Base-by-base conservation (phyloP, 1,284 basidiomycete genomes). In the Pseudomicrostroma phylloplanum region DNA sequence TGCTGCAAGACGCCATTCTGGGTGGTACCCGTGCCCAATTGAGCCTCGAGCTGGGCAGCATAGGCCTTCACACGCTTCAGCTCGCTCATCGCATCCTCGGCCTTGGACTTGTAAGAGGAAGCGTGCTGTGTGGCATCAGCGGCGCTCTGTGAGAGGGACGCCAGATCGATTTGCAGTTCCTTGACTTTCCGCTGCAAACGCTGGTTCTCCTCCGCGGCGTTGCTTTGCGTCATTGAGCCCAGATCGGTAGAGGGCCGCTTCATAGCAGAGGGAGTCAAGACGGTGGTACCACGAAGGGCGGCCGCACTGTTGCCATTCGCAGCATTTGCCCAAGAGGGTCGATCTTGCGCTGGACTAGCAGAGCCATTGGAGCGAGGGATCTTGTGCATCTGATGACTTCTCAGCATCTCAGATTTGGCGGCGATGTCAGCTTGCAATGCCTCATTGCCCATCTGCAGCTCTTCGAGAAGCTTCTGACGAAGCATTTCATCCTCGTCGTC, bases 381-480 rank as follows among this genome's bases (percentile, higher is more conserved):
- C 9, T 36, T 36, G 30, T 36, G 30, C 30, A 36, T 36, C 9
- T 36, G 30, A 59, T 74, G 72, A 9, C 61, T 57, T 19, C 72
- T 65, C 21, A 79, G 55, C 53, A 71, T 48, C 36, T 71, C 73
- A 42, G 67, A 67, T 56, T 77, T 80, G 53, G 68, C 74, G 15
- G 66, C 70, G 51, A 76, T 73, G 60, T 74, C 77, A 53, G 67
- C 66, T 59, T 74, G 75, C 39, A 77, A 64, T 58, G 74, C 72
- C 55, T 77, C 76, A 57, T 78, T 69, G 17, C 75, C 77, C 23
- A 68, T 46, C 12, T 88, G 84, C 26, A 91, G 82, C 73, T 90
- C 88, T 53, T 84, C 84, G 36, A 91, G 81, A 1, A 91, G 81
- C 42, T 86, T 84, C 42, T 83, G 82, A 46, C 87, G 84, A 82